Evolutionary conservation across 306 rosid species (phyloP).

Genomic region (Argentina anserina): DNA sequence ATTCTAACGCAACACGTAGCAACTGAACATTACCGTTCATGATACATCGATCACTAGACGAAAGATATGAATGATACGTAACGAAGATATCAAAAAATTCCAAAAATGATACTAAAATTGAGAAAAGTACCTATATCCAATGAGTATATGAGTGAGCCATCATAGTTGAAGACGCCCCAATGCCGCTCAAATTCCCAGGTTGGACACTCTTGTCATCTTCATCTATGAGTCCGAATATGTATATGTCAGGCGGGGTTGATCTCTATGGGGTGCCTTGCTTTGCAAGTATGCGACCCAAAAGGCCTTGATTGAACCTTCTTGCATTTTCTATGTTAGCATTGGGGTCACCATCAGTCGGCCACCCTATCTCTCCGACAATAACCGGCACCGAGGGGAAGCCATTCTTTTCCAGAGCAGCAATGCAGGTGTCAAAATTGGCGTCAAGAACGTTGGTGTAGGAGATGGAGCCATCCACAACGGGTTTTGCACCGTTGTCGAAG

Average conservation of each 20-base stretch:
- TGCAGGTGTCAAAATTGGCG: conserved; percentile 86
- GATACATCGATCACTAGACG: background rate
- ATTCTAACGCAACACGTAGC: too few species aligned
- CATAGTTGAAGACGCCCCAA: conserved; percentile 83
- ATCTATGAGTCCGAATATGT: conserved; percentile 65
- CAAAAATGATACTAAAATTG: background rate
- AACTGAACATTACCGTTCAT: background rate
- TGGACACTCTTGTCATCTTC: conserved; percentile 77
- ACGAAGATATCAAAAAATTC: background rate
- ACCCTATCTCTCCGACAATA: conserved; percentile 85
- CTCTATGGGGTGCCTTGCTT: conserved; percentile 74
- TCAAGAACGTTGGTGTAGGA: conserved; percentile 81
- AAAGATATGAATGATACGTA: background rate
- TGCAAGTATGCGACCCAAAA: conserved; percentile 40
- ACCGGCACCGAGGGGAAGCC: conserved; percentile 72
- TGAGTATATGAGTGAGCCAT: conserved; percentile 65
- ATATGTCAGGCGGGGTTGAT: conserved; percentile 55
- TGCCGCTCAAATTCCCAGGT: conserved; percentile 89
- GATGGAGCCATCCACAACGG: conserved; percentile 77
- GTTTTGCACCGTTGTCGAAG: conserved; percentile 66
- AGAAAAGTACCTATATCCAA: conserved; percentile 23
- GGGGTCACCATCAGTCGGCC: conserved; percentile 87
- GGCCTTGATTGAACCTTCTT: conserved; percentile 79
- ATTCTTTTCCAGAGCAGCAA: conserved; percentile 76
- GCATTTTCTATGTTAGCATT: conserved; percentile 58